Evolutionary conservation across 192 early-diverging fungal species (phyloP).

Genomic region (Pilaira anomala): DNA sequence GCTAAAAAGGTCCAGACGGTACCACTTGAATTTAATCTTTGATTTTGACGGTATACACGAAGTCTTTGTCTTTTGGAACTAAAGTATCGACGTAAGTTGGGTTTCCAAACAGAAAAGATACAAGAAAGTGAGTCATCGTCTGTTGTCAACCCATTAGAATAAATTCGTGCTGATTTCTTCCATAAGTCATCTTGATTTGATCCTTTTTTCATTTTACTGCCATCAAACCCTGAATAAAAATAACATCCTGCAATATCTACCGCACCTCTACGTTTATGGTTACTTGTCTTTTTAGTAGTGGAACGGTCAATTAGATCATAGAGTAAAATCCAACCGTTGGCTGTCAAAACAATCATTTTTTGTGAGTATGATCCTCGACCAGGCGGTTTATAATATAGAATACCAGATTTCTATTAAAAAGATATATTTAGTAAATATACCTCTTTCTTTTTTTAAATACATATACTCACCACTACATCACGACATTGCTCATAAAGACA

Average conservation of each 20-base stretch:
- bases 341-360: constrained; percentile 20
- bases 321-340: constrained; percentile 19
- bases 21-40: constrained; percentile 15
- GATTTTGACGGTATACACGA: not conserved
- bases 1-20: constrained; percentile 16
- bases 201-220: not conserved
- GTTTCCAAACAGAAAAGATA: constrained; percentile 29
- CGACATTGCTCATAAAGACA: constrained; percentile 29
- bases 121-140: constrained; percentile 22
- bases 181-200: not conserved
- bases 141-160: constrained; percentile 20
- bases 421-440: not conserved
- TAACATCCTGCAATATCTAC: constrained; percentile 28
- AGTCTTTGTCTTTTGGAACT: constrained; percentile 2
- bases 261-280: constrained; percentile 7
- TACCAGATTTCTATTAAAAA: constrained; percentile 33
- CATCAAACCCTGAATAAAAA: constrained; percentile 25
- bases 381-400: constrained; percentile 23
- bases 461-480: constrained; percentile 26
- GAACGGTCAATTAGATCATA: constrained; percentile 20
- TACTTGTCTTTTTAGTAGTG: not conserved
- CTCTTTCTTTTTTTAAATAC: not conserved
- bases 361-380: constrained; percentile 24
- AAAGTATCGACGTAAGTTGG: constrained; percentile 8
- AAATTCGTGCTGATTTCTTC: constrained; percentile 15